Conservation (phyloP, 768 basidiomycete species). For the Vararia minispora region DNA sequence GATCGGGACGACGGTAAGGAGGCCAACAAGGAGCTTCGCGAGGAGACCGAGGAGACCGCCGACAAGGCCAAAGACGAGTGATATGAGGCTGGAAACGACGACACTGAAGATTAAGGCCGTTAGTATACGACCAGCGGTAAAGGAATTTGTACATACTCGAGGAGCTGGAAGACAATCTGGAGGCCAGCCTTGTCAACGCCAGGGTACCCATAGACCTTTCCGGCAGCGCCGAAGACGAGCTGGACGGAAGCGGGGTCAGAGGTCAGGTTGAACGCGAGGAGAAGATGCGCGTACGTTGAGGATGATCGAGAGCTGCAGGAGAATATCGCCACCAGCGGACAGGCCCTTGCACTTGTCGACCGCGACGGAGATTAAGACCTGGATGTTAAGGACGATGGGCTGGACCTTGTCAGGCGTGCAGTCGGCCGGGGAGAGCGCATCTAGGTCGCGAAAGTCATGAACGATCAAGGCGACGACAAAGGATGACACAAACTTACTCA, state of each 20-base stretch:
- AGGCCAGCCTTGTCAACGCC: not conserved
- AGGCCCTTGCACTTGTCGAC: slow-evolving; percentile 1
- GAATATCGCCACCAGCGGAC: not conserved
- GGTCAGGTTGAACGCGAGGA: not conserved
- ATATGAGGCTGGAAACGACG: not conserved
- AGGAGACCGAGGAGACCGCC: not conserved
- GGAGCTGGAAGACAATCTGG: not conserved
- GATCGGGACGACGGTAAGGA: not conserved
- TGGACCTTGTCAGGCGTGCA: not conserved
- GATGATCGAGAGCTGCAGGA: not conserved
- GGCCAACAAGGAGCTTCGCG: not conserved
- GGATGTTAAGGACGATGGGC: slow-evolving; percentile 1
- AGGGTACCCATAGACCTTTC: no score
- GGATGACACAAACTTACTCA: not conserved
- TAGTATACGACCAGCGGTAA: not conserved
- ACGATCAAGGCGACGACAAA: not conserved
- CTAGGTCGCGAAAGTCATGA: not conserved
- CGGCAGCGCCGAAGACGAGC: slow-evolving; percentile 1
- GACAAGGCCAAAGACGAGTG: not conserved
- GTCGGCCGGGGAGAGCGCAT: not conserved
- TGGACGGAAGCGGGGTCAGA: not conserved
- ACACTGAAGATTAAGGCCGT: not conserved
- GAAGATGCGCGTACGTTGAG: not conserved
- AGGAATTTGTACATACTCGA: slow-evolving; percentile 1
- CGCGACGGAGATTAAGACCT: not conserved